Base-by-base conservation (phyloP, 371 early-diverging fungal species). In the Sporodiniella umbellata region DNA sequence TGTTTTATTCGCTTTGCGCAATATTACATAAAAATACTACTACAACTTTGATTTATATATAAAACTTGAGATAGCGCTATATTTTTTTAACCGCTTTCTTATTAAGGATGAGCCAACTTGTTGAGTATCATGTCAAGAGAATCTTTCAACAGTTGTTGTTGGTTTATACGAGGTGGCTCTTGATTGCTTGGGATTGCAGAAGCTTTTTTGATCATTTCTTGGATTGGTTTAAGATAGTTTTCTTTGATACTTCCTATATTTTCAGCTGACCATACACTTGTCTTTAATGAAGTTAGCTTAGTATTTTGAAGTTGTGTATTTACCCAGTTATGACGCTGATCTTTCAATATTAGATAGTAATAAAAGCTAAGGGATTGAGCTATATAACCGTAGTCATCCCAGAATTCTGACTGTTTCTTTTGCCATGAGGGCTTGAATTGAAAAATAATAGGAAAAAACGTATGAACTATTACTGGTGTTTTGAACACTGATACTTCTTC, bases 351-450 rank as follows among this genome's bases (percentile, higher is more conserved):
- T 47, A 75, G 24, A 48, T 57, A 75, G 39, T 63, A 40, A 42
- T 76, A 76, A 40, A 72, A 53, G 42, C 68, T 72, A 0, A 76
- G 51, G 0, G 67, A 60, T 25, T 76, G 71, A 68, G 72, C 70
- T 5, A 64, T 50, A 33, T 62, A 45, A 25, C 48, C 62, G 39
- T 66, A 70, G 11, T 64, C 64, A 25, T 72, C 62, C 54, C 65
- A 65, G 22, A 60, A 65, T 25, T 38, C 28, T 38, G 22, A 22
- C 0, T 30, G 21, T 0, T 33, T 52, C 1, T 4, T 28, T 15
- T n/a, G 26, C 58, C 58, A 62, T 1, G 8, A 10, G 0, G 21
- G 24, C 2, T 53, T 57, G 10, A 31, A 23, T 26, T 52, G 33
- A 19, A 65, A 54, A 4, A 65, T 48, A 21, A 61, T 14, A 2